Conservation (phyloP, 768 basidiomycete species). For the Exidia glandulosa region DNA sequence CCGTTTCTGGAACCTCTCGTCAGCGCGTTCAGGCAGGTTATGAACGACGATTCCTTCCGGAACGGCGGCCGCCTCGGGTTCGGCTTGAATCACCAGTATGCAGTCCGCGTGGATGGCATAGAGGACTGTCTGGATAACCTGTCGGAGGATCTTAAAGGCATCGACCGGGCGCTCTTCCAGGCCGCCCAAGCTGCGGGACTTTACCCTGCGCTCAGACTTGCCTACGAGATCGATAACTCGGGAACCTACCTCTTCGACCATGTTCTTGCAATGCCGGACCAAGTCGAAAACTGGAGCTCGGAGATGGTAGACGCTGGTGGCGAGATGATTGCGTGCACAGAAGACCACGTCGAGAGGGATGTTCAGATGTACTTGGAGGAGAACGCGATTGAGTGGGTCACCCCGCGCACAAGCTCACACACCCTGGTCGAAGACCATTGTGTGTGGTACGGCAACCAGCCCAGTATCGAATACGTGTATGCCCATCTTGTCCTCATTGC, state of each 20-base stretch:
- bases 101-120: not conserved
- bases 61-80: constrained; percentile 6
- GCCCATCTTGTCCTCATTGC: too few species aligned
- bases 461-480: too few species aligned
- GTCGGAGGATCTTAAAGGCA: not conserved
- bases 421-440: too few species aligned
- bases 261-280: too few species aligned
- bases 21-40: not conserved
- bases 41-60: constrained; percentile 1
- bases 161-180: not conserved
- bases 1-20: not conserved
- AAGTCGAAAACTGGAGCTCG: too few species aligned
- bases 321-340: too few species aligned
- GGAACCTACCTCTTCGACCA: not conserved
- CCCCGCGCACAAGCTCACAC: too few species aligned
- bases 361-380: too few species aligned
- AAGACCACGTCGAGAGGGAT: too few species aligned
- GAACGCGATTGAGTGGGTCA: too few species aligned
- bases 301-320: too few species aligned
- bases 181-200: not conserved
- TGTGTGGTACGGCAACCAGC: too few species aligned
- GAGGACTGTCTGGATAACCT: not conserved
- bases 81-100: constrained; percentile 4
- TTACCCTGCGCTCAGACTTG: not conserved
- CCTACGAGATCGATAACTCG: not conserved